These are phyloP conservation scores for Gastrolobium bilobum DNA, from an alignment of 306 rosid genomes.

Conservation along the genomic window DNA sequence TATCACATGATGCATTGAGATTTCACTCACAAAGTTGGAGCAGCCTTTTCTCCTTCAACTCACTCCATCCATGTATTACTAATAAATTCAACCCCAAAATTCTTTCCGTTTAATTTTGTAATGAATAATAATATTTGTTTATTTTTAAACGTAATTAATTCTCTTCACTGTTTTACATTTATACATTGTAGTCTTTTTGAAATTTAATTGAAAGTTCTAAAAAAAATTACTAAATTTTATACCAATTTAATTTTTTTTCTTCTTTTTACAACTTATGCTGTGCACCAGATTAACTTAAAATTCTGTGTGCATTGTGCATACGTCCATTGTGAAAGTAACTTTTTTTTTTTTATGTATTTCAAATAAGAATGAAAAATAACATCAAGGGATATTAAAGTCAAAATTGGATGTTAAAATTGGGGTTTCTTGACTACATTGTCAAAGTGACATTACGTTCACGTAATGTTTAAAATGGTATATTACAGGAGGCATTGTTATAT, in stretches of 20 bases:
- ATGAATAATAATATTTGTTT: too few species aligned
- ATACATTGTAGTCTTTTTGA: too few species aligned
- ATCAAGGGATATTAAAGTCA: slow-evolving; percentile 4
- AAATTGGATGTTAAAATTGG: background rate
- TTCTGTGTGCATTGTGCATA: too few species aligned
- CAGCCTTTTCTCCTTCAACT: background rate
- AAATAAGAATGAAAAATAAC: background rate
- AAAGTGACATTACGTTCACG: slow-evolving; percentile 44
- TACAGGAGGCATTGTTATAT: background rate
- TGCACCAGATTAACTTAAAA: too few species aligned
- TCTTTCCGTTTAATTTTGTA: too few species aligned
- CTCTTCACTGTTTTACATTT: too few species aligned
- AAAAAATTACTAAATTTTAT: too few species aligned
- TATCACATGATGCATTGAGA: background rate
- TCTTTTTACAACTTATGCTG: background rate
- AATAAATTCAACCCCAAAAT: too few species aligned
- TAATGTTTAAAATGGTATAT: background rate
- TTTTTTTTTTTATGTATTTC: background rate
- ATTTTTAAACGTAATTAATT: too few species aligned
- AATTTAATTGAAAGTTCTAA: too few species aligned
- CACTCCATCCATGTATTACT: background rate
- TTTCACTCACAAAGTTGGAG: background rate
- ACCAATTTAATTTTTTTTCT: background rate
- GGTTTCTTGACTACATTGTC: slow-evolving; percentile 25
- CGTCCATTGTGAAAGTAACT: background rate